Base-by-base conservation (phyloP, 352 stramenopile genomes). In the Hyphochytrium catenoides region DNA sequence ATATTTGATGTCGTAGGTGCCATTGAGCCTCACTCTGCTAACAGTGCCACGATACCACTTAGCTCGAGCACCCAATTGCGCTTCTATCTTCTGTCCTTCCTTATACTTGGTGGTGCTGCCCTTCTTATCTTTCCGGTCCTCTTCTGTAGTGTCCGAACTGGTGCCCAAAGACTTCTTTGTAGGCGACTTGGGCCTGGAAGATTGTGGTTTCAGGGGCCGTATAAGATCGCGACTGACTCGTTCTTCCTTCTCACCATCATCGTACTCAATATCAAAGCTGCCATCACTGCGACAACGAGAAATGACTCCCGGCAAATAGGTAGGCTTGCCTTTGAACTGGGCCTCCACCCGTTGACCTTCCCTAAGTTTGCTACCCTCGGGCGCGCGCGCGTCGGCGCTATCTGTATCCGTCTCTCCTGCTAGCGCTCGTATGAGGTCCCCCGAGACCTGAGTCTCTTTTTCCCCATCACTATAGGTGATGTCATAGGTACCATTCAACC, bases 231-330 rank as follows among this genome's bases (percentile, higher is more conserved):
- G 21, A 9, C 49, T 40, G 4, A 81, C 63, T 17, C 55, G 58
- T 8, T 47, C 45, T 41, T 81, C 64, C 12, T 64, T 42, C 34
- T 81, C 62, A 9, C 64, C 62, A 35, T 82, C 64, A 39, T 76
- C 61, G 48, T 77, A 82, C 6, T 43, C 37, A 24, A 82, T 51
- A 46, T 77, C 62, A 27, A 46, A 70, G 18, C 50, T 48, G 8
- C 56, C 53, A 18, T 78, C 59, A n/a, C 48, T 36, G 30, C 62
- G 47, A 19, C 68, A 57, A 3, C 51, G 55, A 19, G 50, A 44
- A 32, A 82, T 60, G 19, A 34, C 57, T 2, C 64, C 62, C 1
- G 36, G 34, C 33, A 59, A 82, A 32, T 51, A 78, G 12, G 43
- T 18, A 4, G 40, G 29, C 16, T 64, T 51, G 1, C 59, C 62